Base-by-base conservation (phyloP, 352 stramenopile genomes). In the Globisporangium nunn region DNA sequence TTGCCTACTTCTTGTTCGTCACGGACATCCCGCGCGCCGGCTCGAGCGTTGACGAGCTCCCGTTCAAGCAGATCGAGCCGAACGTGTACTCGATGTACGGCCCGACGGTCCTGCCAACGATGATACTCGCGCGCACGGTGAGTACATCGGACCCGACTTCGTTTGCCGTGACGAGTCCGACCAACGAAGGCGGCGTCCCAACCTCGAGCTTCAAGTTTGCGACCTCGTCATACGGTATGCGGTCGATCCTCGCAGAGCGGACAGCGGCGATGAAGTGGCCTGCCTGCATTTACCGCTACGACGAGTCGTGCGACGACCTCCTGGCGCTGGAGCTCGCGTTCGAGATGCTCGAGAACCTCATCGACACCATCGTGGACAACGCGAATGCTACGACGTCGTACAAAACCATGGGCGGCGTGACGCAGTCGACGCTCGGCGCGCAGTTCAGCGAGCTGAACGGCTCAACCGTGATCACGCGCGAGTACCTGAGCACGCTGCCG, bases 21-120 rank as follows among this genome's bases (percentile, higher is more conserved):
- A 79, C 71, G 33, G 71, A 83, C 46, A 63, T 83, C 12, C 59
- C 63, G 5, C 73, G 73, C 31, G 56, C 61, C 7, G 68, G 69
- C 3, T 68, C 67, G 10, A 78, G 67, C 47, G 49, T 83, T 29
- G 56, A 74, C 12, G 56, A 63, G 35, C 61, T 83, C 3, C 71
- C 71, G 17, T 83, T 63, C 62, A 61, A 65, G 39, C 63, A 80
- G 50, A 64, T 81, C 31, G 71, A 83, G 58, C 73, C 73, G 6
- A 83, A 80, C 23, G 73, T 81, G 28, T 83, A 80, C 62, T 62
- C 69, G 3, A 70, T 72, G 31, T 69, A 78, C 47, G 73, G 73
- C 0, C 73, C 73, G 11, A 66, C 59, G 3, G 50, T 71, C 40
- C 53, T 78, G 15, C 68, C 73, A 35, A 60, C 59, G 10, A 48